A percentile compares a stretch with the other conserved stretches of the same genome.
Conservation (phyloP, 805 yeast genomes). For the Schizosaccharomyces lindneri region DNA sequence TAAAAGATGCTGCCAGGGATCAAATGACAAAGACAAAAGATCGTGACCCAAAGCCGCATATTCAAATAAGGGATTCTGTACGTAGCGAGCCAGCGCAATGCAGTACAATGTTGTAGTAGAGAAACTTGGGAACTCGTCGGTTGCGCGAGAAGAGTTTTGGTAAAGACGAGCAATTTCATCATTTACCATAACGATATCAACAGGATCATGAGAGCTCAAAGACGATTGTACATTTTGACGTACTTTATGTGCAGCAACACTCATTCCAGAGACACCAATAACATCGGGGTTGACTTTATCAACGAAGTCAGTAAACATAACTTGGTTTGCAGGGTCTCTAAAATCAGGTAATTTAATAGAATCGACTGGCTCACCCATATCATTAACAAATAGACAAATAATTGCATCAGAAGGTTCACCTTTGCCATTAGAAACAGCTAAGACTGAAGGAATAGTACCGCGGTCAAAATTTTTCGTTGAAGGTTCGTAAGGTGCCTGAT, state of each 20-base stretch:
- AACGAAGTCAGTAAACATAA: conserved; percentile 34
- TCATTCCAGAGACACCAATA: conserved; percentile 70
- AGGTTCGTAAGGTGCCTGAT: conserved; percentile 87
- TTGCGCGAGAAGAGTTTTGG: conserved; percentile 55
- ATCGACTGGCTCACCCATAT: conserved; percentile 55
- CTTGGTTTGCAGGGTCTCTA: conserved; percentile 37
- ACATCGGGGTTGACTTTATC: conserved; percentile 61
- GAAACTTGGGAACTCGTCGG: conserved; percentile 58
- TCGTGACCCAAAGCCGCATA: conserved; percentile 63
- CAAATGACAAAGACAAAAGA: conserved; percentile 30
- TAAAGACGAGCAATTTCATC: conserved; percentile 83
- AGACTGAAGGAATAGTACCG: conserved; percentile 66
- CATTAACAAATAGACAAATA: conserved; percentile 54
- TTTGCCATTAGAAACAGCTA: conserved; percentile 65
- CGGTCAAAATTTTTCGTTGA: conserved; percentile 30
- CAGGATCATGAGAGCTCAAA: conserved; percentile 26
- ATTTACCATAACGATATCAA: conserved; percentile 58
- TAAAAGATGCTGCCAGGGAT: conserved; percentile 47
- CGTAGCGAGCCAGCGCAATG: conserved; percentile 71
- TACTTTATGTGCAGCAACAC: conserved; percentile 41
- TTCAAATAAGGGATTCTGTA: conserved; percentile 81
- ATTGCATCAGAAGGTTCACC: conserved; percentile 72
- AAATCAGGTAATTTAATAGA: conserved; percentile 59
- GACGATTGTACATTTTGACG: conserved; percentile 18
- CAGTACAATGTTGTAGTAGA: conserved; percentile 61